Base-by-base conservation (phyloP, 1,284 basidiomycete species). In the Moesziomyces sp. region DNA sequence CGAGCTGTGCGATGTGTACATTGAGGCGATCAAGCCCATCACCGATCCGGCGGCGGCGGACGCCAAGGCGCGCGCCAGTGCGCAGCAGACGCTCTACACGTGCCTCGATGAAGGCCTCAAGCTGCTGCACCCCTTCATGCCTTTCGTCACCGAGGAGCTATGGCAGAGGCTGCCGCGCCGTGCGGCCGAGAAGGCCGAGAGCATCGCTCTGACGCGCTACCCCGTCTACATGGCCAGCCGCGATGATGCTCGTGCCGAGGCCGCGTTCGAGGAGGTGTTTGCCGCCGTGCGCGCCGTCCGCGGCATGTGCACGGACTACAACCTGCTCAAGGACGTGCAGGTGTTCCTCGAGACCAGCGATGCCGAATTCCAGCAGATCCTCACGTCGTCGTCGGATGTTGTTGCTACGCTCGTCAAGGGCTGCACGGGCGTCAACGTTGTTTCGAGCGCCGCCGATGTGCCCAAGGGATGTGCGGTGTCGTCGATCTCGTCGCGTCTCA, bases 1-100 rank as follows among this genome's bases (percentile, higher is more conserved):
- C 85, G 96, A 99, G 85, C 87, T 99, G 21, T 99, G 97, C 83
- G 97, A 99, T 83, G 94, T 99, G 50, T 99, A 96, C 86, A 99
- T 99, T 33, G 82, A 83, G 67, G 95, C 93, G 6, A 97, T 96
- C 90, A 98, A 99, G 85, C 94, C 94, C 1, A 92, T 98, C 89
- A 81, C 79, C 9, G 82, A 83, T 43, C 38, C 80, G 8, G 56
- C 24, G 28, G 76, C 76, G 9, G 92, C 92, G 6, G 94, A 96
- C 71, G 89, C 90, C 26, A 88, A 89, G 24, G 90, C 91, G 1
- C 89, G 91, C 58, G 87, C 87, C 51, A 97, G 94, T 8, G 93
- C 95, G 14, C 95, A 97, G 84, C 93, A 99, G 86, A 99, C 96
- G 0, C 87, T 99, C 48, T 98, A 98, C 85, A 96, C 92, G 14